Conservation (phyloP, 2,329 filamentous ascomycete species). For the Stachybotrys chlorohalonatus region DNA sequence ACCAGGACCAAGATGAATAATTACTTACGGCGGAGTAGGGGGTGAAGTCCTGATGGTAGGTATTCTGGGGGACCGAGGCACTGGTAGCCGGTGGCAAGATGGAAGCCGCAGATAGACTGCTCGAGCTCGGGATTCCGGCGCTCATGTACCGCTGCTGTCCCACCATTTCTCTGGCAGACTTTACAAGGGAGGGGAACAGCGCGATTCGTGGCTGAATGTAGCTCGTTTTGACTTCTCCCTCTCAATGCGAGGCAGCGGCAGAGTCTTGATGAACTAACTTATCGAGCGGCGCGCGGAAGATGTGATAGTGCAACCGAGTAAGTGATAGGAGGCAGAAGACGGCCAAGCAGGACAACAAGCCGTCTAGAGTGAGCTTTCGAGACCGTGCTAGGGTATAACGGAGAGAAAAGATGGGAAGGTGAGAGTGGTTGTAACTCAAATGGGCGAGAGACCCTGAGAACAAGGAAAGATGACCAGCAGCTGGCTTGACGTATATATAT, state of each 20-base stretch:
- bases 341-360: neutral
- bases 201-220: no score
- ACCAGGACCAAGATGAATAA: neutral
- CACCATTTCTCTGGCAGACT: slow-evolving; percentile 5
- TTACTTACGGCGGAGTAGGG: slow-evolving; percentile 22
- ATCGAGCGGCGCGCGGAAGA: neutral
- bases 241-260: no score
- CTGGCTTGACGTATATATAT: neutral
- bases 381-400: neutral
- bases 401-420: neutral
- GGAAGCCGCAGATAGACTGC: slow-evolving; percentile 17
- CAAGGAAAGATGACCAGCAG: neutral
- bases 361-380: neutral
- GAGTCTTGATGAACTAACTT: no score
- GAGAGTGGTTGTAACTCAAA: neutral
- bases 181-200: no score
- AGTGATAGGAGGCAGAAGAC: neutral
- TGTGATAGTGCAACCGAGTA: neutral
- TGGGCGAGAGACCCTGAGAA: neutral
- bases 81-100: slow-evolving; percentile 9
- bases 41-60: slow-evolving; percentile 18
- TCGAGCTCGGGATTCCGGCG: slow-evolving; percentile 21
- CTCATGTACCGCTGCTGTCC: slow-evolving; percentile 24
- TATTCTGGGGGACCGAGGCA: slow-evolving; percentile 2
- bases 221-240: no score